Conservation (phyloP, 2,329 filamentous ascomycete species). For the Septoria linicola region DNA sequence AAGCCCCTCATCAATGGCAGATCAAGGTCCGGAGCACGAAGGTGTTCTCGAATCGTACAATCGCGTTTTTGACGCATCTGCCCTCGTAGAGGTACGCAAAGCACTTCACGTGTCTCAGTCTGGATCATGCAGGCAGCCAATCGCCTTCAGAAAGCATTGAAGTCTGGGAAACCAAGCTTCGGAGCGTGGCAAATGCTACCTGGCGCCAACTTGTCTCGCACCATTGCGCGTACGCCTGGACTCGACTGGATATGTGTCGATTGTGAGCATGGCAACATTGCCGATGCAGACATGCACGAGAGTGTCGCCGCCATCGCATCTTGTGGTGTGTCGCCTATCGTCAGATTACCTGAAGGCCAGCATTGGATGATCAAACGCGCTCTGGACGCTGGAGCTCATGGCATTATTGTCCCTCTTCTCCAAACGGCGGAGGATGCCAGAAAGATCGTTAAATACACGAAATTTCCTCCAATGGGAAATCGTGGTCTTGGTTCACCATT, state of each 20-base stretch:
- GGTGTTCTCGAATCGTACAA: too few relatives aligned
- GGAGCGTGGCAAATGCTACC: constrained; percentile 60
- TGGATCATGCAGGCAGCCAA: constrained; percentile 56
- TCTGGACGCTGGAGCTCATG: constrained; percentile 60
- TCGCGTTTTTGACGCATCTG: too few relatives aligned
- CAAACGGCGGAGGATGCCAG: constrained; percentile 47
- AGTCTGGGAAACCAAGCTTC: constrained; percentile 51
- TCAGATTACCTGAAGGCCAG: constrained; percentile 56
- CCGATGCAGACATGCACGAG: constrained; percentile 56
- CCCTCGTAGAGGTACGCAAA: too few relatives aligned
- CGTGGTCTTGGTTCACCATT: constrained; percentile 59
- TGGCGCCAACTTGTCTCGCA: constrained; percentile 54
- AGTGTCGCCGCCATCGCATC: constrained; percentile 52
- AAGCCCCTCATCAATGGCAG: too few relatives aligned
- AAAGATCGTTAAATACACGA: constrained; percentile 52
- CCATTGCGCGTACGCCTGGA: constrained; percentile 55
- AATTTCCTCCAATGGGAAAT: constrained; percentile 57
- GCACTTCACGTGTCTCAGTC: too few relatives aligned
- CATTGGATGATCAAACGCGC: constrained; percentile 63
- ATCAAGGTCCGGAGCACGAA: too few relatives aligned
- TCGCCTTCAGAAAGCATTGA: constrained; percentile 53
- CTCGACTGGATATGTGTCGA: constrained; percentile 46
- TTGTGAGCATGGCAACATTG: constrained; percentile 59
- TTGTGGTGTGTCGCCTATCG: constrained; percentile 46
- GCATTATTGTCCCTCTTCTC: constrained; percentile 52